phyloP scores from a whole-genome alignment of 176 grass and related monocot genomes.

The Raddia distichophylla region DNA sequence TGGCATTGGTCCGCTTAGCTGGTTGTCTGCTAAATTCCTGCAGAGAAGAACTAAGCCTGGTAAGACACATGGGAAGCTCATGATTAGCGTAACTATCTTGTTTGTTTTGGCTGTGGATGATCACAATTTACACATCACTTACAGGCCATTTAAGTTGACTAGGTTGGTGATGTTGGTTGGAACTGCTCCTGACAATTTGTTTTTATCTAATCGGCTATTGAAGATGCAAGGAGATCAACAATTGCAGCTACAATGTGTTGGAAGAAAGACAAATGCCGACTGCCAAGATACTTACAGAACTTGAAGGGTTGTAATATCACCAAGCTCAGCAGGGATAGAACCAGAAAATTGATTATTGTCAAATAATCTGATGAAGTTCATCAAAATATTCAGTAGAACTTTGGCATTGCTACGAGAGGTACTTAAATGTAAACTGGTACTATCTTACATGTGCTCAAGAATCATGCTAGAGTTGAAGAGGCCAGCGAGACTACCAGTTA shows the following conservation, averaged over 20 bases:
- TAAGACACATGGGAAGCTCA: background rate
- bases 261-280: slow-evolving; percentile 20
- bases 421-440: background rate
- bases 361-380: slow-evolving; percentile 51
- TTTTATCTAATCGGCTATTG: slow-evolving; percentile 56
- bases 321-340: slow-evolving; percentile 43
- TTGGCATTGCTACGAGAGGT: background rate
- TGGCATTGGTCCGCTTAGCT: slow-evolving; percentile 56
- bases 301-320: slow-evolving; percentile 37
- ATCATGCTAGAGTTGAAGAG: slow-evolving; percentile 55
- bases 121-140: slow-evolving; percentile 26
- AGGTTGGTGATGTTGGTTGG: slow-evolving; percentile 50
- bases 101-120: background rate
- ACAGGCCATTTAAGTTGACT: slow-evolving; percentile 50
- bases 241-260: slow-evolving; percentile 27
- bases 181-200: slow-evolving; percentile 40
- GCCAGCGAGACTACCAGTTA: slow-evolving; percentile 39
- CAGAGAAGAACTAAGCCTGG: slow-evolving; percentile 35
- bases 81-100: background rate
- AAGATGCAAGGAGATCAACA: slow-evolving; percentile 31
- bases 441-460: slow-evolving; percentile 53
- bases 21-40: slow-evolving; percentile 76
- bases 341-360: slow-evolving; percentile 55
- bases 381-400: slow-evolving; percentile 1
- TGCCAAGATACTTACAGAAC: slow-evolving; percentile 46